Conservation (phyloP, 2,329 filamentous ascomycete species). For the Fusarium incarnatum region DNA sequence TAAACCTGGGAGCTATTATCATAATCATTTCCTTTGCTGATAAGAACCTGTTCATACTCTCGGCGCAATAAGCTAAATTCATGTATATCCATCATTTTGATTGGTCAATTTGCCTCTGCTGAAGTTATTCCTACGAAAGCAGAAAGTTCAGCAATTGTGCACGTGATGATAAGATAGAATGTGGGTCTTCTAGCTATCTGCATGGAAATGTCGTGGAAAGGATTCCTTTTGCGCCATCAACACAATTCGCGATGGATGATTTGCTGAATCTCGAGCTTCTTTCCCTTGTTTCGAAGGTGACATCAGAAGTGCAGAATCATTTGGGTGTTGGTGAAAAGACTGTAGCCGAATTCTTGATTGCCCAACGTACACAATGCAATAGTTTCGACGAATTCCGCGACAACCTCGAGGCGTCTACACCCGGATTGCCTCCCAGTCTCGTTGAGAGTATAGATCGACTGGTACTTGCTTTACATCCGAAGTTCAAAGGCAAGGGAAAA, state of each 20-base stretch:
- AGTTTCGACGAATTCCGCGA: constrained; percentile 79
- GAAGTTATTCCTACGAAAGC: background rate
- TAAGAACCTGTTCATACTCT: background rate
- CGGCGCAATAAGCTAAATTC: background rate
- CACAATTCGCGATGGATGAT: constrained; percentile 76
- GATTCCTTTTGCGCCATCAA: constrained; percentile 2
- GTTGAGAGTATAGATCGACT: constrained; percentile 92
- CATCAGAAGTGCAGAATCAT: constrained; percentile 94
- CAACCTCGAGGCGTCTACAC: constrained; percentile 69
- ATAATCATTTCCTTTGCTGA: constrained; percentile 4
- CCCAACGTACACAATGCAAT: constrained; percentile 82
- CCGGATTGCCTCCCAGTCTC: constrained; percentile 85
- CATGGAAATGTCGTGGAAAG: background rate
- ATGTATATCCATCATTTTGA: background rate
- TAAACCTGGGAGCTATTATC: background rate
- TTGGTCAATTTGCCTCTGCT: background rate
- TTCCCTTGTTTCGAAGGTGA: constrained; percentile 93
- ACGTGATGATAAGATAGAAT: constrained; percentile 1
- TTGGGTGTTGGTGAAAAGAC: constrained; percentile 93
- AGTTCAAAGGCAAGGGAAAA: constrained; percentile 73
- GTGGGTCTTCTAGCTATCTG: constrained; percentile 1
- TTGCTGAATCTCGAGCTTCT: constrained; percentile 91
- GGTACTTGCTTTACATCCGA: constrained; percentile 89
- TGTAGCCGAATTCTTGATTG: constrained; percentile 95
- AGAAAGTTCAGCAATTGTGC: background rate